Percentiles rank a stretch among this genome's conserved stretches.
Conservation (phyloP, 768 basidiomycete genomes). For the Lentinula boryana region DNA sequence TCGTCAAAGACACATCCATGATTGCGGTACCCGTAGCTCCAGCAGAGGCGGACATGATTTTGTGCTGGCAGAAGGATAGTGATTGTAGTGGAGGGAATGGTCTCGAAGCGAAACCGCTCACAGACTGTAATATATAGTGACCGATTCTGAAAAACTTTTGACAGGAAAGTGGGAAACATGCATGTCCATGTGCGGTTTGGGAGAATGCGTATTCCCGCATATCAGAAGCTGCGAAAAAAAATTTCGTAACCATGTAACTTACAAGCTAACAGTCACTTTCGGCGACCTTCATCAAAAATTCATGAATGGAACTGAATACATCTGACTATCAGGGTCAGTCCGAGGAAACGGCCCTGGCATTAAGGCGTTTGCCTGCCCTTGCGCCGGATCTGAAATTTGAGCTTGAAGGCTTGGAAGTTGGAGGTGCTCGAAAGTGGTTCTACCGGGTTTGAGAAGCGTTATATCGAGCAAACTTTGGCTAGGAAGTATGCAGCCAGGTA, state of each 20-base stretch:
- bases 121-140: neutral
- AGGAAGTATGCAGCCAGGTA: no score
- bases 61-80: neutral
- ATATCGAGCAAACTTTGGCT: no score
- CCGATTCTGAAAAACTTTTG: neutral
- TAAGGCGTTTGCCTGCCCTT: neutral
- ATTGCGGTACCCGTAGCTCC: neutral
- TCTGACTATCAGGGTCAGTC: neutral
- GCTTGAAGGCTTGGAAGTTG: neutral
- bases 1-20: neutral
- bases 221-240: neutral
- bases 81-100: neutral
- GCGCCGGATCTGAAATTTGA: neutral
- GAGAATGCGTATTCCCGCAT: neutral
- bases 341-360: neutral
- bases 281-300: neutral
- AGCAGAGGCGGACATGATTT: neutral
- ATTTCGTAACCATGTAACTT: neutral
- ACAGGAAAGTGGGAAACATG: neutral
- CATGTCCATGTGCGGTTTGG: neutral
- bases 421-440: neutral
- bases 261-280: neutral
- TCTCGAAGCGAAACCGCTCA: neutral
- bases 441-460: no score
- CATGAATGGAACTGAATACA: neutral